Evolutionary conservation across 2,329 filamentous ascomycete genomes (phyloP).

Genomic region (Aspergillus aculeatus): DNA sequence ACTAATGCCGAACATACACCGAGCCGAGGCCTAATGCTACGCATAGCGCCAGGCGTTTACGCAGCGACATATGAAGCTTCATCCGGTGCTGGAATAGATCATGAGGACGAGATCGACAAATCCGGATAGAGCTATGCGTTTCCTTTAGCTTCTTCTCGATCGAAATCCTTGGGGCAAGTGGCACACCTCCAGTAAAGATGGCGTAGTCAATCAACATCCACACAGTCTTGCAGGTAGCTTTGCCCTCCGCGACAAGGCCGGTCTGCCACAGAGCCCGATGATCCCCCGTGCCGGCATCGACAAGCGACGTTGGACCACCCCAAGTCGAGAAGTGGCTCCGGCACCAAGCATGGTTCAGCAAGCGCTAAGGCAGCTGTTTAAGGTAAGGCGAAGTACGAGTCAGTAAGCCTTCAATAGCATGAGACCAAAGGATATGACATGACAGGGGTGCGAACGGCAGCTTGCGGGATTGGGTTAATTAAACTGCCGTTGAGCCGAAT

Average conservation of each 20-base stretch:
- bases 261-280: constrained; percentile 40
- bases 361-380: no score
- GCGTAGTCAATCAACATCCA: constrained; percentile 39
- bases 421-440: no score
- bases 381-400: no score
- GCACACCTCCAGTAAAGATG: constrained; percentile 41
- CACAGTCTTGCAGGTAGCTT: constrained; percentile 37
- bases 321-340: no score
- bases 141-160: background rate
- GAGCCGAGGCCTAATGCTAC: constrained; percentile 32
- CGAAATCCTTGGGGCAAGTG: no score
- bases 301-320: no score
- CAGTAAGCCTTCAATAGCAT: no score
- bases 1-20: constrained; percentile 21
- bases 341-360: no score
- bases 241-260: constrained; percentile 24
- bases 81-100: constrained; percentile 31
- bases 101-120: constrained; percentile 36
- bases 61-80: constrained; percentile 31
- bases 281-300: no score
- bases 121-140: constrained; percentile 27
- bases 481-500: background rate
- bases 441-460: no score
- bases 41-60: constrained; percentile 31
- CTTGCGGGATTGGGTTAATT: background rate